Base-by-base conservation (phyloP, 2,329 filamentous ascomycete genomes). In the Fusarium sp. region DNA sequence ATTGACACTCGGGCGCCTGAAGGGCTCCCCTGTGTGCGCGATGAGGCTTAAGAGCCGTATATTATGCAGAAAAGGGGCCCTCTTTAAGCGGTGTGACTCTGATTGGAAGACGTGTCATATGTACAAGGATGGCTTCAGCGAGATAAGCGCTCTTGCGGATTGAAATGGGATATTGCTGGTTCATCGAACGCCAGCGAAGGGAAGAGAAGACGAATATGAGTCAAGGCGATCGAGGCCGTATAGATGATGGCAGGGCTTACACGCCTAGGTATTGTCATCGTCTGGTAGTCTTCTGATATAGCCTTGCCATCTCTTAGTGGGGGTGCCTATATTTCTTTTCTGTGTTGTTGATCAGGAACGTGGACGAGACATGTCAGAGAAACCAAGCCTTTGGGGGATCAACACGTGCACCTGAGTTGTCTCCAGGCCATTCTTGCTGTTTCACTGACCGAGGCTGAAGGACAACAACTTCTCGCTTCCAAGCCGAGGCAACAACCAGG, bases 1-100 rank as follows among this genome's bases (percentile, higher is more conserved):
- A 59, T 65, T 58, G 61, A 64, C 67, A 54, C 67, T 61, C 45
- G n/a, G 27, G 30, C 59, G 37, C 60, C 43, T 48, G 20, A 35
- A 50, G 34, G 41, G 13, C 25, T 39, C 43, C 58, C 35, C 35
- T 66, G 20, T 37, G 25, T 25, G 30, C 30, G 14, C 11, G 45
- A 30, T 25, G 41, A 41, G 32, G 20, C 39, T 62, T 20, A 41
- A 54, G 16, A 56, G 39, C 8, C 48, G 35, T 45, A 37, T 66
- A 23, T 52, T 61, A 45, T 63, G 41, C 34, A 59, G 52, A 32
- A 57, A 39, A 11, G 35, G 48, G 34, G 67, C n/a, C 43, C 14
- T 39, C 20, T 45, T 20, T 18, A 61, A 52, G 45, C 45, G 57
- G 45, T 66, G 64, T 41, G 57, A 43, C 25, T 8, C 43, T 43